Percentiles rank a stretch among this genome's conserved stretches.
These are phyloP conservation scores for Arthrobotrys iridis DNA, from an alignment of 2,329 filamentous ascomycete species.

Conservation along the genomic window DNA sequence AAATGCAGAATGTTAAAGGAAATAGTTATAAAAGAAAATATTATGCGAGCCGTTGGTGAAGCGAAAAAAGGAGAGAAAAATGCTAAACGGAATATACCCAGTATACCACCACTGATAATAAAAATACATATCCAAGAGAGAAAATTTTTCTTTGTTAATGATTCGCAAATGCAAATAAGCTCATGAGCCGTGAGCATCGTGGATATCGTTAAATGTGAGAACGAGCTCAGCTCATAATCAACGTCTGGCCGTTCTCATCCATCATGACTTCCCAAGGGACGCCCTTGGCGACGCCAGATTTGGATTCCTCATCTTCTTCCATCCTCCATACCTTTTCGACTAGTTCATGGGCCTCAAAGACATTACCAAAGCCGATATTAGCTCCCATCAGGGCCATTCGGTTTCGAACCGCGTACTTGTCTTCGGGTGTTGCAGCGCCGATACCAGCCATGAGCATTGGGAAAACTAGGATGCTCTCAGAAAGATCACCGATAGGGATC, in stretches of 20 bases:
- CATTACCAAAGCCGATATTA: conserved; percentile 55
- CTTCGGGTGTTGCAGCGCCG: conserved; percentile 40
- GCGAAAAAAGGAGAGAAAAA: conserved; percentile 7
- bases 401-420: conserved; percentile 43
- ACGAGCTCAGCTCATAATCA: conserved; percentile 55
- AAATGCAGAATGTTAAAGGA: conserved; percentile 40
- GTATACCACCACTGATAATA: conserved; percentile 44
- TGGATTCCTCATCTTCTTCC: conserved; percentile 43
- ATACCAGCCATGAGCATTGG: conserved; percentile 55
- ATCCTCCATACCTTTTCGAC: conserved; percentile 52
- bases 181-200: conserved; percentile 44
- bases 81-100: conserved; percentile 43
- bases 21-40: background rate
- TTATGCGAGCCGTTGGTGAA: background rate
- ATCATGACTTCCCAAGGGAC: conserved; percentile 48
- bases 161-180: conserved; percentile 11
- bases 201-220: conserved; percentile 16
- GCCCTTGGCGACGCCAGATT: conserved; percentile 24
- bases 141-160: conserved; percentile 3
- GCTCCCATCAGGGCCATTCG: conserved; percentile 53
- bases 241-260: conserved; percentile 50
- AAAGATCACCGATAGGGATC: conserved; percentile 54
- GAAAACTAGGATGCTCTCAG: conserved; percentile 55
- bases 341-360: conserved; percentile 53
- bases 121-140: conserved; percentile 11